Base-by-base conservation (phyloP, 108 stramenopile species). In the Hondaea fermentalgiana region DNA sequence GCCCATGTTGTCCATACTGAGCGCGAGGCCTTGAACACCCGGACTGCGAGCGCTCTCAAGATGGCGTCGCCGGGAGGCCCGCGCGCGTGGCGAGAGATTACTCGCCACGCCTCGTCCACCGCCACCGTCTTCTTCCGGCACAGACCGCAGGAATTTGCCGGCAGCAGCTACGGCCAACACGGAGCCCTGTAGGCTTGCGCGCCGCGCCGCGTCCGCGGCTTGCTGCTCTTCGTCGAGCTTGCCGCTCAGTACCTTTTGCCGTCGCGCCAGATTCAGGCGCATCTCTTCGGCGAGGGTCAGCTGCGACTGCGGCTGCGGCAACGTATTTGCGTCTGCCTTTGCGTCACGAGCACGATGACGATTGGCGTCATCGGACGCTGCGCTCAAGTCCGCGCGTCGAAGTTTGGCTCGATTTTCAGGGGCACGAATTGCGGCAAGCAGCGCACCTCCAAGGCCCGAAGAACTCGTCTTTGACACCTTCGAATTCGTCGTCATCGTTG, bases 211-310 rank as follows among this genome's bases (percentile, higher is more conserved):
- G 16, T 83, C 76, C 49, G 76, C 76, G n/a, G 76, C 76, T 23
- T 83, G 76, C 76, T 83, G 23, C 76, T 83, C 76, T 23, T 53
- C 51, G 28, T 83, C 76, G n/a, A 53, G 45, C 76, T 83, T 47
- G 49, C 76, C 76, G 51, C 76, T 83, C 10, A 83, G 76, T 0
- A 83, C 51, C 51, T 83, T 83, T 28, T 83, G 76, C 6, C 76
- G 76, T 12, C 76, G 12, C 25, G 76, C 76, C 16, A 83, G 5
- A 12, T 53, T 83, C 10, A 83, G 28, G 28, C 76, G 76, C 76
- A 83, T 83, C 28, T 83, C 76, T 12, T 83, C 76, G 6, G 76
- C 76, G 6, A 83, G 23, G 25, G 76, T 45, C 10, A 83, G 64
- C 42, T 8, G 64, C 42, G 8, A 8, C 6, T 69, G 14, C 21